Evolutionary conservation across 208 protist species (phyloP).

Genomic region (Trypanosoma avium): DNA sequence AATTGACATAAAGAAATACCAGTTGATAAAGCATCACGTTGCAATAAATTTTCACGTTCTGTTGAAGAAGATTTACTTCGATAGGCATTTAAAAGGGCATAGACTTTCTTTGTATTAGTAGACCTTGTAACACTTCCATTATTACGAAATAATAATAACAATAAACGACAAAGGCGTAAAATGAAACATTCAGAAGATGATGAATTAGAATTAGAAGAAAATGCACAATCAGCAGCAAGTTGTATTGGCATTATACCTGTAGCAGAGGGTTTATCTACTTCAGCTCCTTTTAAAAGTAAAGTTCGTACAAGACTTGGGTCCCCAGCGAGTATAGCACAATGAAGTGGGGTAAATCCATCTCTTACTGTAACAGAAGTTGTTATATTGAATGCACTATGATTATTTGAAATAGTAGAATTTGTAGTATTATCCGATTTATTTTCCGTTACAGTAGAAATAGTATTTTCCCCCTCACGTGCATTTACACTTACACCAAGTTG

Average conservation of each 20-base stretch:
- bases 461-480: constrained; percentile 23
- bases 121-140: neutral
- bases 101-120: constrained; percentile 22
- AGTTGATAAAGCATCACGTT: constrained; percentile 17
- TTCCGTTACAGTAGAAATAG: neutral
- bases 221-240: constrained; percentile 7
- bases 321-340: constrained; percentile 53
- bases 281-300: constrained; percentile 60
- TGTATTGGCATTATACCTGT: constrained; percentile 29
- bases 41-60: constrained; percentile 29
- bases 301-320: constrained; percentile 53
- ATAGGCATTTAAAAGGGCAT: constrained; percentile 30
- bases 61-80: constrained; percentile 22
- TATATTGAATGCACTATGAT: neutral
- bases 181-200: neutral
- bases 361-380: neutral
- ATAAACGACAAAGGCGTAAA: neutral
- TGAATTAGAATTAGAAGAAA: neutral
- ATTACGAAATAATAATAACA: neutral
- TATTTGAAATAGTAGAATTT: neutral
- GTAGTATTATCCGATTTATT: too few relatives aligned
- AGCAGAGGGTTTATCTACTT: constrained; percentile 22
- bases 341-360: constrained; percentile 45
- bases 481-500: constrained; percentile 62
- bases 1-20: constrained; percentile 21